Evolutionary conservation across 2,329 filamentous ascomycete genomes (phyloP), one percentile per base, ranked within the genome.

Genomic region (Colletotrichum sp.): DNA sequence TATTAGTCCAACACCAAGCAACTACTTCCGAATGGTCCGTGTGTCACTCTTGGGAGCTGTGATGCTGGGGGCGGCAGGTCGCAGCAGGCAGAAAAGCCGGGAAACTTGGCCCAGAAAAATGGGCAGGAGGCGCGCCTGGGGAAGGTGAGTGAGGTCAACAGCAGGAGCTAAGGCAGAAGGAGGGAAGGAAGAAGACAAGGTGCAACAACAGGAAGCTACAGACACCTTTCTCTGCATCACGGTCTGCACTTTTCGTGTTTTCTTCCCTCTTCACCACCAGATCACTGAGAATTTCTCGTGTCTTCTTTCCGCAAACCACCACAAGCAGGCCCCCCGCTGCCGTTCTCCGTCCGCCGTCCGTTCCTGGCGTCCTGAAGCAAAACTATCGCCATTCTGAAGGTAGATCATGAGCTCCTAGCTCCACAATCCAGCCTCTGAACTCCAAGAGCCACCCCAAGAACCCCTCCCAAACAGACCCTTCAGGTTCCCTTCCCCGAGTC

Each of bases 401-500:
- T 76, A 76, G 74, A 76, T 76, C 70, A 76, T 74, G 24, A 74
- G 52, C 74, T 76, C 74, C 74, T 69, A 69, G 70, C 74, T 60
- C 74, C 74, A 76, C 74, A 28, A 7, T 49, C 64, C 57, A 60
- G 65, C 70, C 64, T 34, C 62, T 28, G 24, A 62, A 62, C 59
- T 62, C 52, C 49, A 30, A 63, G 63, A 64, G 18, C 63, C 15
- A 6, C 63, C 63, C 63, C 39, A 30, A 66, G 44, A 66, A 30
- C 8, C 16, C 32, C 63, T 52, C n/a, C 44, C 44, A 52, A 21
- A 21, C 24, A 52, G 44, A 66, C 18, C 63, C 63, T 30, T 64
- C 39, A 49, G 39, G 18, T 64, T 16, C 44, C 65, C 65, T 49
- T 18, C 44, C 16, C 18, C 55, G 55, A 59, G 24, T 59, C 55